Percentiles rank a stretch among this genome's conserved stretches.
phyloP scores from a whole-genome alignment of 1,139 yeast species.

The Blastobotrys apis region DNA sequence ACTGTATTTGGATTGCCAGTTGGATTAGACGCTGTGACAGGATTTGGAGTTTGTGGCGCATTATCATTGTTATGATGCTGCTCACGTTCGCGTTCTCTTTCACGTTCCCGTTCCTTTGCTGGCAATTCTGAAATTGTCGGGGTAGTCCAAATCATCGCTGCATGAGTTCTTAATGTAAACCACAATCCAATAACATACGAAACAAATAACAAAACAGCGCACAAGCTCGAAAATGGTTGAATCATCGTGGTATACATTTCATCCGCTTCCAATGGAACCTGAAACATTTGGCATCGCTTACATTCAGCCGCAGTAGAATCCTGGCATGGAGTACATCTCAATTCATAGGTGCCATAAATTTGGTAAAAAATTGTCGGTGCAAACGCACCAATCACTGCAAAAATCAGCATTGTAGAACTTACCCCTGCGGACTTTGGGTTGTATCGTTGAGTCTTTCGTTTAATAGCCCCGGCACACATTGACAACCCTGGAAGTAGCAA shows the following conservation, averaged over 20 bases:
- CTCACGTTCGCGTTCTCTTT: slow-evolving; percentile 16
- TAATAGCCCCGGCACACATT: slow-evolving; percentile 95
- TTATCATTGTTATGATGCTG: too few species aligned
- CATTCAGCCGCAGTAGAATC: slow-evolving; percentile 39
- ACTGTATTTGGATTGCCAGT: background rate
- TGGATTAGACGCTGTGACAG: background rate
- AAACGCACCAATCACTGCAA: slow-evolving; percentile 87
- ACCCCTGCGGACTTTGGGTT: slow-evolving; percentile 97
- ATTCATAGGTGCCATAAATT: slow-evolving; percentile 83
- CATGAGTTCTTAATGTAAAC: slow-evolving; percentile 93
- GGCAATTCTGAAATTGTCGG: slow-evolving; percentile 42
- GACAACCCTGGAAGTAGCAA: slow-evolving; percentile 86
- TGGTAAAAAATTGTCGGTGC: slow-evolving; percentile 91
- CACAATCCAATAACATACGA: slow-evolving; percentile 89
- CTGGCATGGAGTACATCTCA: slow-evolving; percentile 57
- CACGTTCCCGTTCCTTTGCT: slow-evolving; percentile 4
- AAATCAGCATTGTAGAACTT: slow-evolving; percentile 88
- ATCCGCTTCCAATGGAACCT: slow-evolving; percentile 66
- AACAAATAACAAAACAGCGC: slow-evolving; percentile 73
- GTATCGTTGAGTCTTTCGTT: slow-evolving; percentile 87
- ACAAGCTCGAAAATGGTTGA: slow-evolving; percentile 75
- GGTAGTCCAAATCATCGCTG: slow-evolving; percentile 91
- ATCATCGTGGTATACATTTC: slow-evolving; percentile 58
- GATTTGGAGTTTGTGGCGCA: background rate
- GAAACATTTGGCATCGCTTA: slow-evolving; percentile 71